These are phyloP conservation scores for Eucalyptus camaldulensis DNA, from an alignment of 345 rosid species.

Conservation along the genomic window DNA sequence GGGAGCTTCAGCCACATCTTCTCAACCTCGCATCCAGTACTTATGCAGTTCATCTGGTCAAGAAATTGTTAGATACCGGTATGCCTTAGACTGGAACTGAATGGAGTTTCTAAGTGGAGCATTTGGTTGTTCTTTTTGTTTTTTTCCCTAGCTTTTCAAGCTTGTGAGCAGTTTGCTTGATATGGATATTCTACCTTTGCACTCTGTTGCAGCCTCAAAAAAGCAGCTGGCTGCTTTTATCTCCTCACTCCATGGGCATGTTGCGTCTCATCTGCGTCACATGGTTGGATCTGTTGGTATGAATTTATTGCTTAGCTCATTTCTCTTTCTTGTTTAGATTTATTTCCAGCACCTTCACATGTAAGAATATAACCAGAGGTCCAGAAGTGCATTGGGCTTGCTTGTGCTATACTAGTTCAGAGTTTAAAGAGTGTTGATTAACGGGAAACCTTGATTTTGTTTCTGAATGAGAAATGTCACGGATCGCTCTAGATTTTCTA, in stretches of 20 bases:
- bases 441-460: neutral
- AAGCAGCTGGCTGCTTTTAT: conserved; percentile 60
- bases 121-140: neutral
- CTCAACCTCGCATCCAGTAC: conserved; percentile 49
- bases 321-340: neutral
- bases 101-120: neutral
- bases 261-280: conserved; percentile 74
- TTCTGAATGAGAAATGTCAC: neutral
- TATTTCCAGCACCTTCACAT: neutral
- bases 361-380: neutral
- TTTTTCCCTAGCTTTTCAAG: neutral
- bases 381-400: neutral
- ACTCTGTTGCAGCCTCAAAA: conserved; percentile 53
- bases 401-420: neutral
- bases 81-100: neutral
- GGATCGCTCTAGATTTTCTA: neutral
- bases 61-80: conserved; percentile 87
- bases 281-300: conserved; percentile 91
- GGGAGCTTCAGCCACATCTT: conserved; percentile 77
- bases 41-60: conserved; percentile 65
- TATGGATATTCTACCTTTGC: neutral
- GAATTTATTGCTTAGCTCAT: neutral
- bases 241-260: conserved; percentile 68
- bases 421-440: neutral
- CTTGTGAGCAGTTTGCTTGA: neutral